Conservation (phyloP, 805 yeast genomes). For the Schwanniomyces pseudopolymorphus region DNA sequence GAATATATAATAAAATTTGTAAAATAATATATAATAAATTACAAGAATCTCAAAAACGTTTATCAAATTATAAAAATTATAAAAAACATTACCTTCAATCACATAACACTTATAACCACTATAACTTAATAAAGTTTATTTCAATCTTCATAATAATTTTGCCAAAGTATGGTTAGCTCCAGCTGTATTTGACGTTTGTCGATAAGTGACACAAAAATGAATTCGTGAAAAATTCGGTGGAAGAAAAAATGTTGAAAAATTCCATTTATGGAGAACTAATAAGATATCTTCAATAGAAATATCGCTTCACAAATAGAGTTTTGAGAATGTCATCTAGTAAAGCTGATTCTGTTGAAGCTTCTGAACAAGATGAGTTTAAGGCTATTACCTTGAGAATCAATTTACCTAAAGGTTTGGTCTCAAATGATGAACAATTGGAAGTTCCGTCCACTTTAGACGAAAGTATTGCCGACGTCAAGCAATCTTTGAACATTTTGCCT, state of each 20-base stretch:
- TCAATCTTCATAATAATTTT: no score
- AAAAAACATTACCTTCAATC: no score
- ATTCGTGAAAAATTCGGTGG: conserved; percentile 1
- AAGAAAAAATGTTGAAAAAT: conserved; percentile 8
- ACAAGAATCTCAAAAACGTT: no score
- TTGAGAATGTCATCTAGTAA: conserved; percentile 7
- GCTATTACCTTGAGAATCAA: conserved; percentile 21
- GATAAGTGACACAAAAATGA: not conserved
- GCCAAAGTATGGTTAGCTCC: no score
- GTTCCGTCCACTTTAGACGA: conserved; percentile 41
- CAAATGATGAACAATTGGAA: conserved; percentile 19
- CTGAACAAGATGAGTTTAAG: conserved; percentile 12
- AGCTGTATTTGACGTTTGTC: not conserved
- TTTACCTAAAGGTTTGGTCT: conserved; percentile 9
- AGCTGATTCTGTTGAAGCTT: conserved; percentile 10
- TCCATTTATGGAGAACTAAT: not conserved
- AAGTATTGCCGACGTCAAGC: conserved; percentile 55
- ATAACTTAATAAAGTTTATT: no score
- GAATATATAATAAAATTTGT: no score
- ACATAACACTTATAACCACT: no score
- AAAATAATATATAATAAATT: no score
- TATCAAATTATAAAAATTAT: no score
- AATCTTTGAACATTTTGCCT: conserved; percentile 57
- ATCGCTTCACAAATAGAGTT: not conserved
- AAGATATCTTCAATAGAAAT: not conserved